These are phyloP conservation scores for Acacia melanoxylon DNA, from an alignment of 306 rosid species.

Conservation along the genomic window DNA sequence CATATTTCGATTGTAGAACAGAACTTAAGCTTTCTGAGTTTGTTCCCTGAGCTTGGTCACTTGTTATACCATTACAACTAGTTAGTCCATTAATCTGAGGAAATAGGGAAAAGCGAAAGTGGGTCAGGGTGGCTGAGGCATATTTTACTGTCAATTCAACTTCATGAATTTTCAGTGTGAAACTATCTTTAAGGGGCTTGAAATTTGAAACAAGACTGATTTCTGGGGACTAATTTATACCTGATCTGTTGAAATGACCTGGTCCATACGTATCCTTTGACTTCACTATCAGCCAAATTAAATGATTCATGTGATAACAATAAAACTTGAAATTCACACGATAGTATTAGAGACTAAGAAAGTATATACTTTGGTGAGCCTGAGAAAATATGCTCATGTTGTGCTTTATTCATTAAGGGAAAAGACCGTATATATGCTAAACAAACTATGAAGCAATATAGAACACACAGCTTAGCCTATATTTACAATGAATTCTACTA, in stretches of 20 bases:
- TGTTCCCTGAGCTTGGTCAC: neutral
- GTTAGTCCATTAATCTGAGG: neutral
- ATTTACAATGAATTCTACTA: neutral
- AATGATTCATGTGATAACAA: neutral
- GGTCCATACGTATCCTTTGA: neutral
- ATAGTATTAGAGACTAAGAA: neutral
- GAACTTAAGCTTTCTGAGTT: neutral
- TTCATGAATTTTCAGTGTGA: neutral
- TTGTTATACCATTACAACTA: neutral
- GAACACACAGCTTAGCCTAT: neutral
- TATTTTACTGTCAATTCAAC: neutral
- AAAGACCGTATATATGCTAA: neutral
- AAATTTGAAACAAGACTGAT: neutral
- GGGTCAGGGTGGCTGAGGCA: neutral
- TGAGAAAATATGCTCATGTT: neutral
- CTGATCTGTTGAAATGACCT: neutral
- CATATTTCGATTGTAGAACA: conserved; percentile 6
- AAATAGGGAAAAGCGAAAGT: neutral
- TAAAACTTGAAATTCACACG: neutral
- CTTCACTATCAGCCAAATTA: neutral
- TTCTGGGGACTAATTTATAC: neutral
- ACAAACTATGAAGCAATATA: neutral
- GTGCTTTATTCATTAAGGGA: neutral
- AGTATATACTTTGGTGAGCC: neutral
- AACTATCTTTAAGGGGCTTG: neutral